Percentiles rank a stretch among this genome's conserved stretches.
These are phyloP conservation scores for Cryptosporidium muris DNA, from an alignment of 169 alveolate genomes.

Conservation along the genomic window DNA sequence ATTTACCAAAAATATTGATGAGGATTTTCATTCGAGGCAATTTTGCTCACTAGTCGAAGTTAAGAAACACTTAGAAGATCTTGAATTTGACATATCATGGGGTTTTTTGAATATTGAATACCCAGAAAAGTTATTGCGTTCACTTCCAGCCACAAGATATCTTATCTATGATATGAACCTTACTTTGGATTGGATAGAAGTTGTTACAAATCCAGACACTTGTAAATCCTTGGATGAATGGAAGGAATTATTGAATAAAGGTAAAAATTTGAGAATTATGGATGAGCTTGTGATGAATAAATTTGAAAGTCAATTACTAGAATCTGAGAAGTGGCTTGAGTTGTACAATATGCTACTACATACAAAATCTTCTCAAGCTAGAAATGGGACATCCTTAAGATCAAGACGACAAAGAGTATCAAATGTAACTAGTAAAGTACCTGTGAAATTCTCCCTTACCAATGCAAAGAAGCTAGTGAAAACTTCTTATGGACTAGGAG, in stretches of 20 bases:
- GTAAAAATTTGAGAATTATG: slow-evolving; percentile 23
- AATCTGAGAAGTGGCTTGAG: slow-evolving; percentile 46
- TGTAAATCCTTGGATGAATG: slow-evolving; percentile 18
- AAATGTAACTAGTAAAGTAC: neutral
- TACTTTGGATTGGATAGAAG: neutral
- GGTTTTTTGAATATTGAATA: no score
- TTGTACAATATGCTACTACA: neutral
- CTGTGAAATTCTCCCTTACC: slow-evolving; percentile 3
- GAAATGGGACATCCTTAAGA: neutral
- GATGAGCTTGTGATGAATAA: slow-evolving; percentile 3
- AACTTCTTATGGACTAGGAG: slow-evolving; percentile 30
- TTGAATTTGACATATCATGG: no score
- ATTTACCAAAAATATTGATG: no score
- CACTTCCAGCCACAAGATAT: no score
- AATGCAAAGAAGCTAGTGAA: slow-evolving; percentile 24
- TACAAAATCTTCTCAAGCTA: neutral
- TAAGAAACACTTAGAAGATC: no score
- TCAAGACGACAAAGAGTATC: neutral
- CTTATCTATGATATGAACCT: no score
- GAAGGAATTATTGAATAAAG: slow-evolving; percentile 33
- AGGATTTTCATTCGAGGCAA: no score
- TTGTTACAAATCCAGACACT: neutral
- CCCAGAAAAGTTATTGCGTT: no score
- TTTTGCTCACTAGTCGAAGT: no score
- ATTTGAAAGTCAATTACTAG: slow-evolving; percentile 4